Evolutionary conservation across 305 asterid species (phyloP), one percentile per base, ranked within the genome.

Genomic region (Fraxinus nigra): DNA sequence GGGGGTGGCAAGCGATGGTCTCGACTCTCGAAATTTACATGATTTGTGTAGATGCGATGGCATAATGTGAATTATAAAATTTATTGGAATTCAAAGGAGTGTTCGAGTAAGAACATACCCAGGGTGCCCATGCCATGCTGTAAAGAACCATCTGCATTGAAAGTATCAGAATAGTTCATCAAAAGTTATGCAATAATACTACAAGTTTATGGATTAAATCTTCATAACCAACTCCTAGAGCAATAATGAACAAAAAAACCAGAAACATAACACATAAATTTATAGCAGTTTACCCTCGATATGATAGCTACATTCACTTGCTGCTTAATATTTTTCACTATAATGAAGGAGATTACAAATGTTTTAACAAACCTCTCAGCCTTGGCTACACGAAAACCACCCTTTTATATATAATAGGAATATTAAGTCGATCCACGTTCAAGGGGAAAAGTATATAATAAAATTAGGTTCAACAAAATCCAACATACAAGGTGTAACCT

Each of bases 41-140:
- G 34, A 26, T 65, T 65, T 26, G 73, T 65, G 8, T 26, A 26
- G 73, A 65, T 65, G 18, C 10, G 65, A 9, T 40, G 11, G 51
- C 73, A 65, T 65, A 65, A 24, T 24, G 32, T 63, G 34, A 63
- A 24, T 5, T 24, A 63, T 6, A 24, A 24, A 65, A 61, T 65
- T 9, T 26, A 26, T 65, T 24, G 35, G 26, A 65, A 65, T 65
- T 26, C 35, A 1, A 10, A 24, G 18, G 72, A 30, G 22, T 4
- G 26, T 77, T 46, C 78, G 20, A 65, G 18, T 24, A 26, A 72
- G 46, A 79, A 77, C 84, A 5, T 88, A 95, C 99, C 99, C 99
- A 95, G 28, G 92, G 89, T 5, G 98, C 89, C 98, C 99, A 95
- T 6, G 99, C 97, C 13, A 90, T 75, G 82, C 99, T 90, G 87